Percentiles rank a stretch among this genome's conserved stretches.
Evolutionary conservation across 306 rosid species (phyloP).

Genomic region (Quercus engelmannii): DNA sequence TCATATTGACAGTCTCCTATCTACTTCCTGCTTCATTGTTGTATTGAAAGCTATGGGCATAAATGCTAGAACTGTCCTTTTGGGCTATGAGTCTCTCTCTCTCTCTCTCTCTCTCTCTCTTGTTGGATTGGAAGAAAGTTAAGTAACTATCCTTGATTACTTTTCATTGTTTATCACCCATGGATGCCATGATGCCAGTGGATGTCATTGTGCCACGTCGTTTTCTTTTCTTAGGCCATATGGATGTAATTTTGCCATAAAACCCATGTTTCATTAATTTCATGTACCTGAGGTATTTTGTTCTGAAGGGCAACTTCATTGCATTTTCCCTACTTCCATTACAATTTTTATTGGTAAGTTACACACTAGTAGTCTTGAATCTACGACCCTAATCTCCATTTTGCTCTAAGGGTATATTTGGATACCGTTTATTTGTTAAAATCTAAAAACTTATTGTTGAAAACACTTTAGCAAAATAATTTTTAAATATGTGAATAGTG

Average conservation of each 20-base stretch:
- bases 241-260: not conserved
- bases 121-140: not conserved
- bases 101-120: no score
- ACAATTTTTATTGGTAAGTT: no score
- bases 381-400: no score
- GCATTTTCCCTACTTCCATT: not conserved
- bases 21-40: not conserved
- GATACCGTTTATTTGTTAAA: accelerated
- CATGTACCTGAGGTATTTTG: not conserved
- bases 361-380: no score
- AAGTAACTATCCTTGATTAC: not conserved
- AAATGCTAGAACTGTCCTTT: not conserved
- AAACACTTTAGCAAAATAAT: no score
- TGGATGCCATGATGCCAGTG: not conserved
- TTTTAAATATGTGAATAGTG: no score
- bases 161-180: not conserved
- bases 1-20: not conserved
- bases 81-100: not conserved
- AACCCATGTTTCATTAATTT: not conserved
- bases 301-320: not conserved
- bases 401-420: no score
- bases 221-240: not conserved
- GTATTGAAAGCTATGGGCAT: not conserved
- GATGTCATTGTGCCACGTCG: not conserved
- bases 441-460: no score